phyloP scores from a whole-genome alignment of 202 grass and related monocot genomes.

The Zizania palustris region DNA sequence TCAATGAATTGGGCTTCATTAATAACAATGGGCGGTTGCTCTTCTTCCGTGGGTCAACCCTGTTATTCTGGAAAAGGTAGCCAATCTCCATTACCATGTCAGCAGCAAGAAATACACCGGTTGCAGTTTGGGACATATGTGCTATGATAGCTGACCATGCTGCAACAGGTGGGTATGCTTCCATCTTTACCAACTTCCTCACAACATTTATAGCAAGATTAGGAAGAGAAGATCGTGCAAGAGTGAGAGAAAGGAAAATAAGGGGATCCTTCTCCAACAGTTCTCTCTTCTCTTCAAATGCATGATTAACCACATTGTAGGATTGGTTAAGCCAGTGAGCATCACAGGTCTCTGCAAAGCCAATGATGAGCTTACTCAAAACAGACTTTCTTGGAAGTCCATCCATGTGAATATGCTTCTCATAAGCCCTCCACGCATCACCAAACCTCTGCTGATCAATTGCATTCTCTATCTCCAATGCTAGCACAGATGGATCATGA shows the following conservation, averaged over 20 bases:
- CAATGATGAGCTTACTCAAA: constrained; percentile 70
- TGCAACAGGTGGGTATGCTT: constrained; percentile 67
- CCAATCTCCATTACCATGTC: constrained; percentile 85
- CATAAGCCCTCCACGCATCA: constrained; percentile 78
- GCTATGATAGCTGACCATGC: constrained; percentile 69
- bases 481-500: constrained; percentile 54
- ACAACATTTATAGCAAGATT: constrained; percentile 74
- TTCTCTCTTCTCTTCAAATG: constrained; percentile 49
- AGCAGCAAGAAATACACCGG: constrained; percentile 61
- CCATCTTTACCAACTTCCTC: constrained; percentile 77
- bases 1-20: constrained; percentile 77
- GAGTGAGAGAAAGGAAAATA: constrained; percentile 71
- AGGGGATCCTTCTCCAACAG: constrained; percentile 75
- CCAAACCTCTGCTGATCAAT: constrained; percentile 65
- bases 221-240: constrained; percentile 55
- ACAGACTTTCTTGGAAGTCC: constrained; percentile 70
- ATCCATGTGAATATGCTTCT: constrained; percentile 66
- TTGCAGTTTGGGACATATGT: constrained; percentile 74
- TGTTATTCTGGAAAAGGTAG: constrained; percentile 78
- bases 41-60: constrained; percentile 73
- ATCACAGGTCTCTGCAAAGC: constrained; percentile 65
- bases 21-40: constrained; percentile 63
- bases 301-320: constrained; percentile 60
- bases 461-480: constrained; percentile 65
- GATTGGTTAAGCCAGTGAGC: constrained; percentile 63